Conservation (phyloP, 768 basidiomycete species). For the Hygrophorus pudorinus region DNA sequence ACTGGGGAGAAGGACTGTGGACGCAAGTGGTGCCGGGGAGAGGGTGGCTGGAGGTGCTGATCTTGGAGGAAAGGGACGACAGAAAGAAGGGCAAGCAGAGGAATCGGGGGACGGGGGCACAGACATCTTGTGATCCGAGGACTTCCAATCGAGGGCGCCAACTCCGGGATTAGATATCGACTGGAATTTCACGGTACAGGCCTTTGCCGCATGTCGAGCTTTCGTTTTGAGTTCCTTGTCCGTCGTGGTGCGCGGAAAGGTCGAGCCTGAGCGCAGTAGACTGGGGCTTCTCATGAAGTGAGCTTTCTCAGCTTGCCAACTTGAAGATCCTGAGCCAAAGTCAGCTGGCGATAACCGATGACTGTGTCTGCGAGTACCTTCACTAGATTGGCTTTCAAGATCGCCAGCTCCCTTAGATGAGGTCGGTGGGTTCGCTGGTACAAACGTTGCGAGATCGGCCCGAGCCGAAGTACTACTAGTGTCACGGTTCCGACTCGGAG, state of each 20-base stretch:
- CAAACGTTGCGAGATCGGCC: no score
- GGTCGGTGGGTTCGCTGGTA: no score
- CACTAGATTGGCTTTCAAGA: no score
- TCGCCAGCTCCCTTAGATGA: no score
- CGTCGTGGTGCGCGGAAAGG: not conserved
- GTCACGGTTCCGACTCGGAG: no score
- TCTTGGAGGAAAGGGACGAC: not conserved
- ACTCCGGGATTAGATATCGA: not conserved
- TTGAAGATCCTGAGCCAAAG: not conserved
- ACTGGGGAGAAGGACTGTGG: no score
- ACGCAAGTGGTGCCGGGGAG: no score
- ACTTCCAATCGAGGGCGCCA: not conserved
- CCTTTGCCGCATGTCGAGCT: not conserved
- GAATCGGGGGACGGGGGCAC: not conserved
- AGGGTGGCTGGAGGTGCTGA: no score
- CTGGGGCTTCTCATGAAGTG: slow-evolving; percentile 2
- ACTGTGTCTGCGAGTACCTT: no score
- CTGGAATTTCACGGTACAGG: not conserved
- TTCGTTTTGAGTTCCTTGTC: not conserved
- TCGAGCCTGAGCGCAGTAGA: not conserved
- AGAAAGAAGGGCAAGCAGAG: not conserved
- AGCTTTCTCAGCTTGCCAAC: slow-evolving; percentile 4
- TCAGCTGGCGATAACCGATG: not conserved
- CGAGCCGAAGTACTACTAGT: no score
- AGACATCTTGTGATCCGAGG: not conserved